Conservation (phyloP, 2,329 filamentous ascomycete genomes). For the Nemania sp. region DNA sequence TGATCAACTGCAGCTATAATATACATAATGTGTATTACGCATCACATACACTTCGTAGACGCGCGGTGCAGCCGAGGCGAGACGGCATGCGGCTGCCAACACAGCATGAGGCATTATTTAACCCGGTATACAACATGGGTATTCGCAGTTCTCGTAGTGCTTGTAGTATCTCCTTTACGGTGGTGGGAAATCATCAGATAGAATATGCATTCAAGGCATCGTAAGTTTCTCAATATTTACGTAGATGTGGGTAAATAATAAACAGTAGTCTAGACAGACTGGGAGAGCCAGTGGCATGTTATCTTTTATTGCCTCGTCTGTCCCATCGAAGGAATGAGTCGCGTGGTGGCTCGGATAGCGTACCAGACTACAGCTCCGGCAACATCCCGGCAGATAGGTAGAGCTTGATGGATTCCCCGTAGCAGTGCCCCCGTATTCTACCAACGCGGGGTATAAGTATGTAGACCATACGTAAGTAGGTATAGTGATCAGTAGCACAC, state of each 20-base stretch:
- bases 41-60: too few relatives aligned
- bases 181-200: neutral
- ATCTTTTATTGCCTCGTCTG: neutral
- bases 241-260: neutral
- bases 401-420: neutral
- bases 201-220: neutral
- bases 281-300: neutral
- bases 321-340: neutral
- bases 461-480: neutral
- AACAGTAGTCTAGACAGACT: slow-evolving; percentile 2
- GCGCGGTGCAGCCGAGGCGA: neutral
- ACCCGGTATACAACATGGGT: neutral
- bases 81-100: neutral
- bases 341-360: slow-evolving; percentile 2
- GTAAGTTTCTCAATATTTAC: neutral
- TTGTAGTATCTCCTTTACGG: too few relatives aligned
- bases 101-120: neutral
- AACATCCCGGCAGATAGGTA: neutral
- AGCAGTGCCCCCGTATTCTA: neutral
- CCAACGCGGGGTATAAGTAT: slow-evolving; percentile 10
- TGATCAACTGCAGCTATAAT: neutral
- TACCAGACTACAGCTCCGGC: neutral
- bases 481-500: slow-evolving; percentile 10
- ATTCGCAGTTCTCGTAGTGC: neutral
- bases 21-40: neutral